Base-by-base conservation (phyloP, 2,329 filamentous ascomycete genomes). In the Aureobasidium uvarum region DNA sequence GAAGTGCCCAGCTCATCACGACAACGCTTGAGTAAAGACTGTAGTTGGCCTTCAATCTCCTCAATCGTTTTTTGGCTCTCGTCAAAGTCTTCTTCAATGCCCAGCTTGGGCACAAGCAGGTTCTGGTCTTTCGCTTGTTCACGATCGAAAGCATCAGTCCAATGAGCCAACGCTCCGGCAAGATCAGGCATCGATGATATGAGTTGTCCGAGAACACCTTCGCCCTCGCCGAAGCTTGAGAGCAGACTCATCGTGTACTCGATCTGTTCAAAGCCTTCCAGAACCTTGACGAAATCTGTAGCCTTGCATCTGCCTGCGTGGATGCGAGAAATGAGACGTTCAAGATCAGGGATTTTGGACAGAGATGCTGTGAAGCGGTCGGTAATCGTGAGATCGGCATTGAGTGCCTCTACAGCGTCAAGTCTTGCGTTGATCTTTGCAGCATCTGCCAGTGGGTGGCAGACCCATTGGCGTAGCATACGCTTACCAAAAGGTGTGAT, bases 231-330 rank as follows among this genome's bases (percentile, higher is more conserved):
- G 71, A 90, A 90, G 10, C 88, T 84, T 54, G 84, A 83, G 1
- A 98, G 83, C 25, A 98, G 83, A 60, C 86, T 85, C 84, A 96
- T 91, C 0, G 93, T 96, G 75, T 96, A 95, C 68, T 97, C 92
- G 52, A 99, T 98, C 77, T 97, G 94, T 79, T 98, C 95, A 71
- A 97, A 99, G 0, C 95, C 95, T 76, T 98, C 93, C 0, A 99
- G 82, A 0, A 98, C 94, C 55, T 88, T 90, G 52, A 98, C 87
- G 75, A 99, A 99, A 74, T 99, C 95, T 65, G 95, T 90, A 0
- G 92, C 86, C 73, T 88, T 91, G 79, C 93, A 97, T n/a, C 87
- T 87, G 0, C 91, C 91, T 0, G 95, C 95, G 72, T 99, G 95
- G 13, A 99, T 89, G 10, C 95, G 89, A 31, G 95, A 99, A 63